Conservation (phyloP, 768 basidiomycete species). For the Candolleomyces efflorescens region DNA sequence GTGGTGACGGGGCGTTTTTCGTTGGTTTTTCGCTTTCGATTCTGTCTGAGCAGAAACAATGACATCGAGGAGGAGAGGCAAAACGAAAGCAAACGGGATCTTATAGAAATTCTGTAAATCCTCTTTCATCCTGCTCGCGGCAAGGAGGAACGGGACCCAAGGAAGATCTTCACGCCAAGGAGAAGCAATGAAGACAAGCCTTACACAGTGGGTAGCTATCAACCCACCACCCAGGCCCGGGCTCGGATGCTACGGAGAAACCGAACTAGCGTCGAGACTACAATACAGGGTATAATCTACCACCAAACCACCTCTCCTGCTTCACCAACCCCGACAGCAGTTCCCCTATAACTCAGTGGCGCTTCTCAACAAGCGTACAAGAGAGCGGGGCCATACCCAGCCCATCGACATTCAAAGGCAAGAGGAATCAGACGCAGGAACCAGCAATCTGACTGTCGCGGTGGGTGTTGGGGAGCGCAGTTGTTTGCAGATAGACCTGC, state of each 20-base stretch:
- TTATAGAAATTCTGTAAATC: conserved; percentile 24
- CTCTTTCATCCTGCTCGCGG: conserved; percentile 18
- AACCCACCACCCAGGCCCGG: conserved; percentile 30
- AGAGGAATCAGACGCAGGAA: conserved; percentile 4
- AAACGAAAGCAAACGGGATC: conserved; percentile 25
- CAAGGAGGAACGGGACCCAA: conserved; percentile 28
- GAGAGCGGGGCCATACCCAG: conserved; percentile 3
- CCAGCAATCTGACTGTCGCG: conserved; percentile 28
- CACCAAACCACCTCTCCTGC: conserved; percentile 16
- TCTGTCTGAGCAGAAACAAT: no score
- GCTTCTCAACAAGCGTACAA: conserved; percentile 15
- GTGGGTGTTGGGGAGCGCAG: conserved; percentile 29
- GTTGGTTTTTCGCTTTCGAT: no score
- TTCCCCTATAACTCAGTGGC: conserved; percentile 11
- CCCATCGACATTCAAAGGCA: background rate
- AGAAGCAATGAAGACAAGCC: conserved; percentile 7
- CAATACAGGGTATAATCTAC: conserved; percentile 9
- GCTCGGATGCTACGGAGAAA: conserved; percentile 27
- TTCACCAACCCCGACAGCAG: conserved; percentile 9
- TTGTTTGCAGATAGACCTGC: conserved; percentile 31
- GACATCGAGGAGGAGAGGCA: no score
- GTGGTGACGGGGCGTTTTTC: no score
- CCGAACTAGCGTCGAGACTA: conserved; percentile 19
- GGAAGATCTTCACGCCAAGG: conserved; percentile 26
- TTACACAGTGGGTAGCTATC: conserved; percentile 23